Base-by-base conservation (phyloP, 2,329 filamentous ascomycete species). In the Plenodomus lindquistii region DNA sequence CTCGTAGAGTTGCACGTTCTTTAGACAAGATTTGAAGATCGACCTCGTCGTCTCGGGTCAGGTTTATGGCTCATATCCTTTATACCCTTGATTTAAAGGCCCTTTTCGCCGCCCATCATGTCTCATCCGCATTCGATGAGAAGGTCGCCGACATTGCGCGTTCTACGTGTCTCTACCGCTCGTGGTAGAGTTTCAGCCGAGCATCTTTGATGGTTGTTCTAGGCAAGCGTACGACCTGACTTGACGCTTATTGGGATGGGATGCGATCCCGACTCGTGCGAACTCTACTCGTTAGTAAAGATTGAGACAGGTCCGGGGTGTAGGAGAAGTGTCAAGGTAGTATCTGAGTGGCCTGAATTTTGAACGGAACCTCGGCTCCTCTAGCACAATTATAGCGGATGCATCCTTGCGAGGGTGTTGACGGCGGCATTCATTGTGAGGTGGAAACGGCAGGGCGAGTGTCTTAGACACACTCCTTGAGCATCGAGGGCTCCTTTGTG, bases 111-210 rank as follows among this genome's bases (percentile, higher is more conserved):
- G 7, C 31, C 31, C 11, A 34, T n/a, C 4, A n/a, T 52, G 54
- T 52, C 41, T 50, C 31, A 24, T 27, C 34, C 19, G 44, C 42
- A 46, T 44, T n/a, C 49, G 31, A 44, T 37, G 16, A 17, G 7
- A 31, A 29, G 6, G 29, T 19, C 13, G 38, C 37, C 29, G 31
- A 17, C 18, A 31, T 7, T 22, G 10, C 31, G 18, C 20, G 19
- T 19, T 22, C 17, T 6, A 9, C 10, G 8, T 55, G 49, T 52
- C 40, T 57, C 40, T 48, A 42, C 40, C 37, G 44, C 42, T 46
- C 38, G 27, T 34, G 16, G 44, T 37, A 29, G 19, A 48, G 54
- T 57, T 38, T 57, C 46, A 27, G 21, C 10, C 17, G 38, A 40
- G 21, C 16, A 17, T n/a, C 9, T 11, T 17, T 18, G 38, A 13